phyloP scores from a whole-genome alignment of 1,139 yeast genomes.

The Taphrina pruni region DNA sequence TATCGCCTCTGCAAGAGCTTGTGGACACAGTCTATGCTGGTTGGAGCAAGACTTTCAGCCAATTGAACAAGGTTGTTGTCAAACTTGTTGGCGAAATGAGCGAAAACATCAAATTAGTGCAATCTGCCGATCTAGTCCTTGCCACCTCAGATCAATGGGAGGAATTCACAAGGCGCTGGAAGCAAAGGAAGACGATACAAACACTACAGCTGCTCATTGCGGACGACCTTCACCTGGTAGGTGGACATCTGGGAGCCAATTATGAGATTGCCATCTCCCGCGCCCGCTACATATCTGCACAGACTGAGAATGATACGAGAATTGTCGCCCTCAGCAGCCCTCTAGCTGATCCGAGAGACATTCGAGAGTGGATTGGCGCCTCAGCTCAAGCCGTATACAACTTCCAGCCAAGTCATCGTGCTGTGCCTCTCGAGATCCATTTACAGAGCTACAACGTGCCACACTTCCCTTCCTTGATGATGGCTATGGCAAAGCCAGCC shows the following conservation, averaged over 20 bases:
- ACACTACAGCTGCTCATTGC: constrained; percentile 69
- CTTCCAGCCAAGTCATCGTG: constrained; percentile 68
- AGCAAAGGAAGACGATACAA: constrained; percentile 71
- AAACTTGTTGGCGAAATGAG: constrained; percentile 69
- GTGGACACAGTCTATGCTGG: constrained; percentile 57
- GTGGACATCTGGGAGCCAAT: constrained; percentile 61
- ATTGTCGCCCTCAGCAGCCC: constrained; percentile 72
- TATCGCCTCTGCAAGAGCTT: constrained; percentile 65
- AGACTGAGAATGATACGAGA: constrained; percentile 62
- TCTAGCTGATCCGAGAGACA: constrained; percentile 73
- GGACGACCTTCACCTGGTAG: constrained; percentile 77
- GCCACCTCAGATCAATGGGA: constrained; percentile 84
- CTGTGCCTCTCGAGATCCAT: constrained; percentile 63
- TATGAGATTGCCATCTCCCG: constrained; percentile 77
- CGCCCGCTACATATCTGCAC: constrained; percentile 70
- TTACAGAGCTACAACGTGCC: constrained; percentile 60
- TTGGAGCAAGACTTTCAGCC: constrained; percentile 62
- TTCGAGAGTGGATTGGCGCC: constrained; percentile 88
- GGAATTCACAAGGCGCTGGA: constrained; percentile 77
- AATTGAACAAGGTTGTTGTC: constrained; percentile 54
- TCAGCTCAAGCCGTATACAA: constrained; percentile 65
- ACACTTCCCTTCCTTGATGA: constrained; percentile 60
- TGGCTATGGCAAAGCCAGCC: constrained; percentile 61
- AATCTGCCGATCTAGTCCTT: constrained; percentile 68
- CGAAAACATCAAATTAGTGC: constrained; percentile 62